Conservation (phyloP, 2,329 filamentous ascomycete genomes). For the Tolypocladium tundrense region DNA sequence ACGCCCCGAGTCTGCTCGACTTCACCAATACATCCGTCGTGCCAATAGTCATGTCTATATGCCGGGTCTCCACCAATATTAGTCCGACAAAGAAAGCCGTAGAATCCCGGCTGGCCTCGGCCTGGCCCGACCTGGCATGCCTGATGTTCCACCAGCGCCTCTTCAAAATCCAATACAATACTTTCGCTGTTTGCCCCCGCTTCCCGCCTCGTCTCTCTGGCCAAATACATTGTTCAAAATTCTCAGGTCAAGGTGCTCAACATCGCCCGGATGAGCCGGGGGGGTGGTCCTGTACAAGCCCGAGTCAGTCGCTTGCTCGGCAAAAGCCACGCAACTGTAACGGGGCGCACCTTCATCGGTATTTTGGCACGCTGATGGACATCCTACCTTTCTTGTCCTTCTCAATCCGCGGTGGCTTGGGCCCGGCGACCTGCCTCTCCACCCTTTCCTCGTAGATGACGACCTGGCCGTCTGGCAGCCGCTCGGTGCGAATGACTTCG, state of each 20-base stretch:
- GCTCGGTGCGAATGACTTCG: conserved; percentile 46
- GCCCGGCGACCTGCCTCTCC: conserved; percentile 42
- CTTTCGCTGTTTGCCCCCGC: background rate
- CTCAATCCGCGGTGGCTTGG: conserved; percentile 59
- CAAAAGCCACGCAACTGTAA: conserved; percentile 5
- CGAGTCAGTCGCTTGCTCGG: conserved; percentile 19
- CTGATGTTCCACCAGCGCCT: background rate
- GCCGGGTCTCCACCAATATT: background rate
- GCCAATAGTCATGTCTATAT: background rate
- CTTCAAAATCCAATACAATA: background rate
- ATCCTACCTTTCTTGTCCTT: conserved; percentile 96
- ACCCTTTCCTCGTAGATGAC: conserved; percentile 53
- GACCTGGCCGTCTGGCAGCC: conserved; percentile 49
- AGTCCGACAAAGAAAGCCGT: background rate
- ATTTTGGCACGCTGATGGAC: conserved; percentile 70
- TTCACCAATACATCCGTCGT: background rate
- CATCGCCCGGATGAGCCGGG: conserved; percentile 57
- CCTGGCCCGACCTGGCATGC: too few relatives aligned
- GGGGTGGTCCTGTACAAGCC: conserved; percentile 45
- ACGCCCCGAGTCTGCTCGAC: background rate
- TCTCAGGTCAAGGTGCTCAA: conserved; percentile 56
- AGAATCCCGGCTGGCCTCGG: background rate
- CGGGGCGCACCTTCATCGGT: conserved; percentile 45
- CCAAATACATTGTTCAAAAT: background rate
- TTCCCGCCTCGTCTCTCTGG: background rate